Percentiles rank a stretch among this genome's conserved stretches.
Conservation (phyloP, 1,284 basidiomycete species). For the Ganoderma sinense region DNA sequence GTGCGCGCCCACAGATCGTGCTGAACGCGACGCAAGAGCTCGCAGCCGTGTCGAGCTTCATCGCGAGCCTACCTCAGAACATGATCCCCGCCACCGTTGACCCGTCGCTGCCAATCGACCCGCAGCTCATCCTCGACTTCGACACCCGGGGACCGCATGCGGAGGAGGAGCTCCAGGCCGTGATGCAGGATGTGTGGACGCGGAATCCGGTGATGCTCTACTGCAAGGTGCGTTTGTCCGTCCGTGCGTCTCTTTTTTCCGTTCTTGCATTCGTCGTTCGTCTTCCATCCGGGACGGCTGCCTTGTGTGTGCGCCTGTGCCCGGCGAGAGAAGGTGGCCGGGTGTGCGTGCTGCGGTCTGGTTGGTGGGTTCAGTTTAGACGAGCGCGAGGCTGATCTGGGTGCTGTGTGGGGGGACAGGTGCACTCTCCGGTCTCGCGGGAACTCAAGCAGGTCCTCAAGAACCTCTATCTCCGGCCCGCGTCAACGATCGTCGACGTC, state of each 20-base stretch:
- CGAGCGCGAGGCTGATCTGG: conserved; percentile 3
- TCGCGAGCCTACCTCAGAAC: conserved; percentile 82
- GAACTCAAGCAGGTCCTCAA: conserved; percentile 72
- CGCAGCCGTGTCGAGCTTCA: conserved; percentile 79
- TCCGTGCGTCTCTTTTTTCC: background rate
- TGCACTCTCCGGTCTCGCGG: conserved; percentile 68
- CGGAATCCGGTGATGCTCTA: conserved; percentile 83
- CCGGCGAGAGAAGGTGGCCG: background rate
- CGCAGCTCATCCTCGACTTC: conserved; percentile 84
- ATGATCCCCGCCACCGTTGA: conserved; percentile 75
- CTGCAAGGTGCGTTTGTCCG: conserved; percentile 63
- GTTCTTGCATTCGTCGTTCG: conserved; percentile 6
- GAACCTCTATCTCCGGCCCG: conserved; percentile 67
- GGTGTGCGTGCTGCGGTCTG: background rate
- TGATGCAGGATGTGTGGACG: conserved; percentile 60
- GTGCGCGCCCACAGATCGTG: conserved; percentile 46
- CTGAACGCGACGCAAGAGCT: conserved; percentile 73
- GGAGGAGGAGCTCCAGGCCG: conserved; percentile 45
- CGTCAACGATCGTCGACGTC: conserved; percentile 77
- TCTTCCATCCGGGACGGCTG: background rate
- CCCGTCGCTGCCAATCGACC: conserved; percentile 73
- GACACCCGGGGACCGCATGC: conserved; percentile 65
- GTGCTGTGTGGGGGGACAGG: conserved; percentile 43
- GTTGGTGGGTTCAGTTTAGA: background rate
- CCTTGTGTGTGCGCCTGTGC: background rate